Conservation (phyloP, 2,329 filamentous ascomycete species). For the Lasiodiplodia sp. region DNA sequence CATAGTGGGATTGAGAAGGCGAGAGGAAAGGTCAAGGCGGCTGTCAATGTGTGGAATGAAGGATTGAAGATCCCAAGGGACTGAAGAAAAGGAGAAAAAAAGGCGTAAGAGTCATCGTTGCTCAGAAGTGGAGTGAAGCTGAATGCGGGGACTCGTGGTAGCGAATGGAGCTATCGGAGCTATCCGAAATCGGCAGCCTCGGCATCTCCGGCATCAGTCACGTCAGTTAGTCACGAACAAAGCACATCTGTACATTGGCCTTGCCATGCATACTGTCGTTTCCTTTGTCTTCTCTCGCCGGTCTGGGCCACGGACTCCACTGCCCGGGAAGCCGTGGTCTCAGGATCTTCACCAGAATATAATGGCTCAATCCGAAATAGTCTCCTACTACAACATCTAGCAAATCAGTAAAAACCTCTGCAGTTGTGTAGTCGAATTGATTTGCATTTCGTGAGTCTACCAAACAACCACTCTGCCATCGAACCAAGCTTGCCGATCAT, state of each 20-base stretch:
- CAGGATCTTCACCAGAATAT: background rate
- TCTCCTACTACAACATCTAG: too few species aligned
- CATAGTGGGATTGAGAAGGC: conserved; percentile 39
- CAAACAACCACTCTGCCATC: conserved; percentile 14
- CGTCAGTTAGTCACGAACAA: conserved; percentile 12
- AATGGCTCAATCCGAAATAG: too few species aligned
- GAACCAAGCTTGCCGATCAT: conserved; percentile 20
- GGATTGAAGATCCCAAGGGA: background rate
- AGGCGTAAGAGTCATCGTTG: conserved; percentile 1
- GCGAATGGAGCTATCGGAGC: conserved; percentile 16
- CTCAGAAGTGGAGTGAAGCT: background rate
- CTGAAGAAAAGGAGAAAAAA: background rate
- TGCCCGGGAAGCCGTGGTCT: background rate
- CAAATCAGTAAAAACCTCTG: background rate
- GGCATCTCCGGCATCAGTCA: conserved; percentile 20
- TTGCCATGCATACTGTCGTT: background rate
- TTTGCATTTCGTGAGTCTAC: conserved; percentile 24
- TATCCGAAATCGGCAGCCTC: conserved; percentile 16
- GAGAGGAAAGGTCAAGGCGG: background rate
- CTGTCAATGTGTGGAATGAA: background rate
- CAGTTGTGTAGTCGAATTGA: conserved; percentile 2
- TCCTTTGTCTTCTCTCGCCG: background rate
- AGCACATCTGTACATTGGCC: background rate
- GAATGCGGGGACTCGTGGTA: conserved; percentile 9
- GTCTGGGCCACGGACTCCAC: background rate